Conservation (phyloP, 2,329 filamentous ascomycete species). For the Raffaelea arxii region DNA sequence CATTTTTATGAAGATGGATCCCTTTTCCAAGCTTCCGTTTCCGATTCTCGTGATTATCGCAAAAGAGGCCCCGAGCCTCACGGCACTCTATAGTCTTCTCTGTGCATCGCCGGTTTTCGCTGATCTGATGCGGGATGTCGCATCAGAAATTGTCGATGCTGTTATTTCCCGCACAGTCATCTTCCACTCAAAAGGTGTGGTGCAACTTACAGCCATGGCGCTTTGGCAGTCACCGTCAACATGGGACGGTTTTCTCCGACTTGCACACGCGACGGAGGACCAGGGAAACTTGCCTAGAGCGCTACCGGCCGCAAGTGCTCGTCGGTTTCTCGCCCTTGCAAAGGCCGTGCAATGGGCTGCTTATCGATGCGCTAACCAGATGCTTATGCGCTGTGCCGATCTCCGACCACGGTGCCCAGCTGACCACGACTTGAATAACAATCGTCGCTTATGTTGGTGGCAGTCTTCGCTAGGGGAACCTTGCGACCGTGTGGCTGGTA, state of each 20-base stretch:
- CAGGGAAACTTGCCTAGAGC: neutral
- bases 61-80: neutral
- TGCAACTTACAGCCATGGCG: neutral
- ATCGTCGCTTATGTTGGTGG: neutral
- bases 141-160: neutral
- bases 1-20: neutral
- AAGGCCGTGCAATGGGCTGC: neutral
- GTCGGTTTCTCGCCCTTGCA: neutral
- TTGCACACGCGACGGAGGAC: neutral
- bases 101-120: neutral
- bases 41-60: neutral
- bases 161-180: neutral
- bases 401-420: neutral
- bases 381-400: neutral
- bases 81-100: neutral
- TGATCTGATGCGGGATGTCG: neutral
- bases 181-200: neutral
- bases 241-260: neutral
- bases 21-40: neutral
- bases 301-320: neutral
- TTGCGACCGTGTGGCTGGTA: neutral
- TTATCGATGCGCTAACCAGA: neutral
- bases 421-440: neutral
- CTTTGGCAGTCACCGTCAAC: neutral
- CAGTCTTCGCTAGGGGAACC: no score